Base-by-base conservation (phyloP, 1,284 basidiomycete genomes). In the Fomitopsis palustris region DNA sequence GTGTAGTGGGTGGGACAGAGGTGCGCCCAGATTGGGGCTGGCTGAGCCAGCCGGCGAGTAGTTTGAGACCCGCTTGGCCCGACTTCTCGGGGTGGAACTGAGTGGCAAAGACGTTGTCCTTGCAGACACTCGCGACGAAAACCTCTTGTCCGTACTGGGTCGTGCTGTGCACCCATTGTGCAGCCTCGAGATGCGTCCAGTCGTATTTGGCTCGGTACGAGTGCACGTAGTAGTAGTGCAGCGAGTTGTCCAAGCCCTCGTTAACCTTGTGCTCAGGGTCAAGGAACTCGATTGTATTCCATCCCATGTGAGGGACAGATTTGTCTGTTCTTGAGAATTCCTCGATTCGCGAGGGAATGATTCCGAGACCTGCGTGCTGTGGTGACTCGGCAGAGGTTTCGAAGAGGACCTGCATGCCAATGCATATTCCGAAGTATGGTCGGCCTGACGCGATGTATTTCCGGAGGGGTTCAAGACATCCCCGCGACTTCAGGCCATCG, bases 31-130 rank as follows among this genome's bases (percentile, higher is more conserved):
- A 72, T 49, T 78, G 75, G 29, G 84, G 77, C 56, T 81, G 83
- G 54, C 83, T 81, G 55, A 99, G 81, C 97, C 97, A 99, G 27
- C 86, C 79, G 54, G 84, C 82, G 41, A 99, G 80, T 47, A 98
- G 81, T 47, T 83, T 81, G 49, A 99, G 82, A 14, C 97, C 97
- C 1, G 94, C 93, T n/a, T 81, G 77, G 16, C 97, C 96, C 2
- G 94, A 96, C 77, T 99, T 99, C 74, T 99, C 97, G 9, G 97
- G 97, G 77, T 99, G 97, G 78, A 98, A 99, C 74, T 99, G 97
- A 17, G 91, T 92, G 19, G 86, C 97, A 72, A 96, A 98, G 55
- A 98, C 84, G 72, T 96, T 98, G 41, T 85, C 88, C 64, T 85
- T 87, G 67, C 88, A 87, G 14, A 99, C 86, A 8, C 87, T 85